Base-by-base conservation (phyloP, 768 basidiomycete species). In the Cyclocybe cylindracea region DNA sequence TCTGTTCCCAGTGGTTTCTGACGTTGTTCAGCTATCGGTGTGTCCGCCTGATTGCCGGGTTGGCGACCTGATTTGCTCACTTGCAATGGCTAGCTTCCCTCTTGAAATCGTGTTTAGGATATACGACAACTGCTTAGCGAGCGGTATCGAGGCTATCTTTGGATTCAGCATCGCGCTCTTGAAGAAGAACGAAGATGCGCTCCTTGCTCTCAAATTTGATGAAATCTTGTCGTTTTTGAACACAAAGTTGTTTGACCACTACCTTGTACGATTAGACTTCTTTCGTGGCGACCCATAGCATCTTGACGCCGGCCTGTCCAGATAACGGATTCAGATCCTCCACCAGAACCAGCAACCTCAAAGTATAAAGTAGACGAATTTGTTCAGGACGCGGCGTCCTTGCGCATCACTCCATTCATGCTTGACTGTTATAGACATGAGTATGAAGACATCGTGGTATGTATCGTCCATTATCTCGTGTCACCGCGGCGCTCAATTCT, bases 1-100 rank as follows among this genome's bases (percentile, higher is more conserved):
- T 89, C 66, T 96, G 93, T 63, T 94, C 92, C 10, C 97, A 98
- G 58, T 99, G 97, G 97, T 98, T 98, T 70, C 76, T 99, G 65
- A 98, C 97, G 0, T 72, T 99, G 66, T 98, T 98, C 75, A 91
- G 92, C 64, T 98, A 96, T 70, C 84, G 92, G 92, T 88, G 63
- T 61, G 80, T 64, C 10, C 5, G 32, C 41, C 44, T 24, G 3
- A 31, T 16, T 16, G 36, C 19, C 35, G 10, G 37, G 10, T 42
- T 38, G 29, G 10, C 34, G 14, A 24, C 31, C 16, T 37, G 2
- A 16, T 33, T 16, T 41, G 18, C 16, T 36, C 43, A 61, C 48
- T 43, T 19, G 19, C 10, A 19, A 18, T 33, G 33, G 16, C 35
- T 14, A 97, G 97, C 29, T 98, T 98, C 68, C 97, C 97, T 0